Evolutionary conservation across 176 grass and related monocot species (phyloP).

Genomic region (Puya raimondii): DNA sequence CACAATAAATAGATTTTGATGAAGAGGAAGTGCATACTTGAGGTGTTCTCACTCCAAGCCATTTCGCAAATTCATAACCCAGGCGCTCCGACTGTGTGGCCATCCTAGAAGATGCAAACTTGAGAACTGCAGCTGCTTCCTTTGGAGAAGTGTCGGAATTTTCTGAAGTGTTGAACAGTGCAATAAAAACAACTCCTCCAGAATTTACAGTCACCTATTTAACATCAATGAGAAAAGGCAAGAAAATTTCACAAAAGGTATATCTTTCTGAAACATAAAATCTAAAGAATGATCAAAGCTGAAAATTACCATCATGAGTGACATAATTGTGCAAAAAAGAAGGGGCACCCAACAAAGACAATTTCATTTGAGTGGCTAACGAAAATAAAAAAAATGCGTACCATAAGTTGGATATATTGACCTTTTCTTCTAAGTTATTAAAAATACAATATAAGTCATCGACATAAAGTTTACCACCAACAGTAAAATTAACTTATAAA

Average conservation of each 20-base stretch:
- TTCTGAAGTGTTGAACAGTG: constrained; percentile 44
- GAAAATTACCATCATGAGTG: neutral
- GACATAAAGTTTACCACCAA: neutral
- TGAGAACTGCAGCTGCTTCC: constrained; percentile 82
- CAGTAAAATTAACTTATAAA: neutral
- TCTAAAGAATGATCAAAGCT: neutral
- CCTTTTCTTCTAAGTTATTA: too few species aligned
- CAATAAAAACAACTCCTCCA: constrained; percentile 85
- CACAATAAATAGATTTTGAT: constrained; percentile 10
- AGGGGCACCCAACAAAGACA: too few species aligned
- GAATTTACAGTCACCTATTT: constrained; percentile 94
- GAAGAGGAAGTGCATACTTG: constrained; percentile 43
- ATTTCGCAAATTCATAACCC: constrained; percentile 90
- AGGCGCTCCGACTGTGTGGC: constrained; percentile 92
- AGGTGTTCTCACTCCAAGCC: constrained; percentile 78
- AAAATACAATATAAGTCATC: too few species aligned
- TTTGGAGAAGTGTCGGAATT: constrained; percentile 26
- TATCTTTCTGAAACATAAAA: constrained; percentile 7
- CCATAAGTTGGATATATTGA: too few species aligned
- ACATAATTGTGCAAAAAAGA: neutral
- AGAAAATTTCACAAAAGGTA: constrained; percentile 1
- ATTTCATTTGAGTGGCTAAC: too few species aligned
- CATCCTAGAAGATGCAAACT: constrained; percentile 94
- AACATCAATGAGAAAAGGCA: neutral
- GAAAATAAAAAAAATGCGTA: too few species aligned